Base-by-base conservation (phyloP, 1,284 basidiomycete species). In the Sporisorium reilianum region DNA sequence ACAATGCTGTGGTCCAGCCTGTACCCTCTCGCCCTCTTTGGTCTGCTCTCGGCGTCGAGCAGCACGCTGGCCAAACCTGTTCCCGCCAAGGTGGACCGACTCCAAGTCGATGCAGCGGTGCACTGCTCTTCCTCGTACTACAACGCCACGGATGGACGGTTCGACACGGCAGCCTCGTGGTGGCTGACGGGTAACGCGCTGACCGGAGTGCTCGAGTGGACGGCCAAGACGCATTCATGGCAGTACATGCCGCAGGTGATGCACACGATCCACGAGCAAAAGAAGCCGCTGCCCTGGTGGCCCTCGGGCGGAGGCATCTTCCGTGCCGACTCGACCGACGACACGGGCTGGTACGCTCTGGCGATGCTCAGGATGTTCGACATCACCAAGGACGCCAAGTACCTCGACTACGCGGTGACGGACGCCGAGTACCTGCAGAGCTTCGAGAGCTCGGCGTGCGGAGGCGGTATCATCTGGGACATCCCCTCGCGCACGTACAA, bases 331-430 rank as follows among this genome's bases (percentile, higher is more conserved):
- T 62, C 59, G 34, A 62, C 52, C 26, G 59, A 62, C 23, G 59
- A 62, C 38, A 62, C 59, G n/a, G 59, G 59, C 28, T 62, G 59
- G 59, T 62, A 50, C n/a, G 59, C 59, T 16, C 59, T 62, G 9
- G 59, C 52, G 3, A 55, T 62, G 59, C 52, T 62, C 20, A 41
- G 26, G 20, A 62, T 62, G 59, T 62, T 49, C 18, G 59, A 62
- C 40, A 54, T 62, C 28, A 62, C 52, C 7, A 44, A 14, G 8
- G 59, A 62, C 34, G 16, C 36, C 36, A 62, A 62, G 40, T 62
- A 55, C 30, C 53, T 62, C 20, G 22, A 55, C 16, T 62, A 62
- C 30, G 60, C 60, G 3, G 38, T 62, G 32, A 18, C 42, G 22
- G 60, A 55, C 18, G 60, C 53, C 11, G 53, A 62, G 20, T 55